Evolutionary conservation across 495 filamentous ascomycete species (phyloP).

Genomic region (Penicillium flavigenum): DNA sequence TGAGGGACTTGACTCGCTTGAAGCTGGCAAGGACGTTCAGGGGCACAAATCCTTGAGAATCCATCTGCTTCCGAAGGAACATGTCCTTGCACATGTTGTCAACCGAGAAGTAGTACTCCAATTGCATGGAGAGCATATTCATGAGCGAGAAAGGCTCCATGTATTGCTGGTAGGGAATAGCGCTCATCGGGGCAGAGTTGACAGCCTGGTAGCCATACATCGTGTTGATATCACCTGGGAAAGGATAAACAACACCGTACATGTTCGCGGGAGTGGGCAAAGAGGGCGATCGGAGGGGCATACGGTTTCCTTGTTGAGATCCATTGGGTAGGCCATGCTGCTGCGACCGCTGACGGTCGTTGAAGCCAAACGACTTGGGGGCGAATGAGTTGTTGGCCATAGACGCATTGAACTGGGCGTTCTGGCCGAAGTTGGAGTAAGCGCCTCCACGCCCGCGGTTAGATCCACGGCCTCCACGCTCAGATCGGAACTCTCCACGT

Average conservation of each 20-base stretch:
- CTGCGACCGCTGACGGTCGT: constrained; percentile 45
- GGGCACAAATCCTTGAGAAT: constrained; percentile 87
- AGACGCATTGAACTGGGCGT: constrained; percentile 51
- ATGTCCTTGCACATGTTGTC: constrained; percentile 95
- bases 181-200: constrained; percentile 58
- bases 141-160: constrained; percentile 57
- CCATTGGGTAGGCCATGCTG: constrained; percentile 36
- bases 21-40: constrained; percentile 75
- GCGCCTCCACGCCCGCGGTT: constrained; percentile 54
- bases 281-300: constrained; percentile 51
- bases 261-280: constrained; percentile 41
- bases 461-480: constrained; percentile 52
- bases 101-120: constrained; percentile 91
- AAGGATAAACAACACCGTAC: constrained; percentile 40
- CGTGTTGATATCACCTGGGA: constrained; percentile 41
- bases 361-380: constrained; percentile 41
- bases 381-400: constrained; percentile 42
- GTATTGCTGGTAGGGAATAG: constrained; percentile 61
- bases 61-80: constrained; percentile 88
- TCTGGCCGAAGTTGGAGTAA: constrained; percentile 42
- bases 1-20: constrained; percentile 76
- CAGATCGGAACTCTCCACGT: constrained; percentile 48
- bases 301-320: constrained; percentile 39
- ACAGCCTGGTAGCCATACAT: constrained; percentile 53
- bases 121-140: constrained; percentile 63